Percentiles rank a stretch among this genome's conserved stretches.
Evolutionary conservation across 164 flowering plant genomes (phyloP).

Genomic region (Amborella trichopoda): DNA sequence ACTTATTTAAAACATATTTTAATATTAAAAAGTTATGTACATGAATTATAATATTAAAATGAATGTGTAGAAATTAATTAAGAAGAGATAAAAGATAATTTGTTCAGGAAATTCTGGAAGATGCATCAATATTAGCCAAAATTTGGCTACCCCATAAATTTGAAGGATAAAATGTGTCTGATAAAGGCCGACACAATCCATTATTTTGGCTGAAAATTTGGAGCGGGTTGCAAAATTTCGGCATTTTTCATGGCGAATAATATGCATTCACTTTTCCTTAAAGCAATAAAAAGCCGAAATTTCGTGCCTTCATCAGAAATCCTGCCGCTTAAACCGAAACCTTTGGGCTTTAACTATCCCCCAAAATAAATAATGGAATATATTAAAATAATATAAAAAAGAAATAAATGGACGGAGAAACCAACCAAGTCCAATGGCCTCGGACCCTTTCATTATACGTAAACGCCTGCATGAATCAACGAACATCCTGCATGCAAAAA

Average conservation of each 20-base stretch:
- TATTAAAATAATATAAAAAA: background rate
- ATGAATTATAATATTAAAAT: background rate
- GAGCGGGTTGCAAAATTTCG: background rate
- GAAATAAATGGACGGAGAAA: background rate
- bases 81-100: background rate
- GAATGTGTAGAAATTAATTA: background rate
- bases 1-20: background rate
- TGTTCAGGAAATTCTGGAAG: background rate
- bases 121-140: background rate
- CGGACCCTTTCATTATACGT: conserved; percentile 38
- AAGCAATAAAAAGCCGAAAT: background rate
- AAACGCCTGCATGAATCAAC: conserved; percentile 37
- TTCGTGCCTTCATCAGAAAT: background rate
- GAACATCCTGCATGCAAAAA: conserved; percentile 25
- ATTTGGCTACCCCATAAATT: too few species aligned
- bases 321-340: background rate
- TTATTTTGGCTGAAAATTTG: background rate
- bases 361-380: background rate
- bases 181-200: too few species aligned
- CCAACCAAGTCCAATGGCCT: conserved; percentile 37
- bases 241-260: background rate
- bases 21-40: background rate
- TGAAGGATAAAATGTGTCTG: too few species aligned
- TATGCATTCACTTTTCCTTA: background rate
- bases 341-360: background rate